A percentile compares a stretch with the other conserved stretches of the same genome.
Evolutionary conservation across 225 moss, liverwort and hornwort species (phyloP).

Genomic region (Marchantia paleacea): DNA sequence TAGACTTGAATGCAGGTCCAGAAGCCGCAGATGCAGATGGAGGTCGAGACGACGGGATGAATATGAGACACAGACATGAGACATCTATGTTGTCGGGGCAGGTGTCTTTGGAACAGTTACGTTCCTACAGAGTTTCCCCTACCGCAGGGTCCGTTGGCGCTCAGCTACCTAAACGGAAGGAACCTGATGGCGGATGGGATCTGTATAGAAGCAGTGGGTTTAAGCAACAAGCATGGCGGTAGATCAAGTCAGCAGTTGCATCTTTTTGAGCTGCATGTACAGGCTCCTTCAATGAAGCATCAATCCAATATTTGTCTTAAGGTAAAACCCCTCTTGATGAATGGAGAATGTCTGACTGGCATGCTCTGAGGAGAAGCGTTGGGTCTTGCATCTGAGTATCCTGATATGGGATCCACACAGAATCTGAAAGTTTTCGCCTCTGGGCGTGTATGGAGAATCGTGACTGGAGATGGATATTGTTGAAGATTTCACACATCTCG

Average conservation of each 20-base stretch:
- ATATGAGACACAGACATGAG: constrained; percentile 38
- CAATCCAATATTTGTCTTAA: constrained; percentile 23
- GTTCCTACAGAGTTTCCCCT: constrained; percentile 30
- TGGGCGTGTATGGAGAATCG: not conserved
- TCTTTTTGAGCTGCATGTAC: constrained; percentile 59
- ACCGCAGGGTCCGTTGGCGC: constrained; percentile 44
- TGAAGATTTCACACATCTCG: too few relatives aligned
- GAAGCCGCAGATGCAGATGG: constrained; percentile 75
- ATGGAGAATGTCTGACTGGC: constrained; percentile 13
- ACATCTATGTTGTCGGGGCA: constrained; percentile 36
- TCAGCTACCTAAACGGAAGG: constrained; percentile 75
- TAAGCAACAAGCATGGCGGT: constrained; percentile 81
- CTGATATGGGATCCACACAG: not conserved
- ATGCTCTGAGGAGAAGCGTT: not conserved
- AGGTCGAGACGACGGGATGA: constrained; percentile 65
- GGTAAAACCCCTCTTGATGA: constrained; percentile 13
- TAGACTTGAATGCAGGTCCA: constrained; percentile 94
- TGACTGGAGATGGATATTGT: not conserved
- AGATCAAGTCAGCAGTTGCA: constrained; percentile 38
- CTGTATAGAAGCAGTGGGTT: constrained; percentile 59
- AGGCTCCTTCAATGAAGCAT: constrained; percentile 52
- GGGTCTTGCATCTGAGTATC: not conserved
- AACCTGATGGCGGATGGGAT: constrained; percentile 91
- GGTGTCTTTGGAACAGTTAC: constrained; percentile 21
- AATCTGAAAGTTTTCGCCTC: not conserved